Base-by-base conservation (phyloP, 768 basidiomycete species). In the Ramaria sp. region DNA sequence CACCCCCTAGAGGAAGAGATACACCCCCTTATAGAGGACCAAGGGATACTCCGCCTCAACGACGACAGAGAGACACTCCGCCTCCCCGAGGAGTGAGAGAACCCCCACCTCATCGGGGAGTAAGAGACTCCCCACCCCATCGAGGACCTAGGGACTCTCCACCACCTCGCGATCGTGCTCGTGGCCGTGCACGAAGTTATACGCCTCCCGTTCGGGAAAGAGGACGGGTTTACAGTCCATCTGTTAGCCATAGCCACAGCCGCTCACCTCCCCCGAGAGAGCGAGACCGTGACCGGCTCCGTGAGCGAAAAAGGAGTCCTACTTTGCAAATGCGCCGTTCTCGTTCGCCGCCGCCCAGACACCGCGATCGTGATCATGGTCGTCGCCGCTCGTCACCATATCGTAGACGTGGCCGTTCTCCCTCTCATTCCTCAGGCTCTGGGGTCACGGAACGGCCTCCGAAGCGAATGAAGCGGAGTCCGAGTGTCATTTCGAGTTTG, bases 211-310 rank as follows among this genome's bases (percentile, higher is more conserved):
- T 25, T 10, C 49, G 55, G n/a, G 54, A 60, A 50, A 55, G 63
- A 50, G 62, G 70, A 45, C 73, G 73, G 58, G 80, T 77, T 57
- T 78, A 79, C 44, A 82, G 79, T 62, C 84, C 81, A 0, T 79
- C 71, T 20, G 58, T 30, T 15, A 64, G 61, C 41, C 66, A 67
- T 47, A 66, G 62, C 28, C 58, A 45, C 10, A 61, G 60, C 49
- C 57, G 61, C 8, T 66, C 70, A 2, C 59, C 61, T 39, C 27
- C 48, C 4, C 15, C 48, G 55, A 28, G 39, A 30, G 41, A 57
- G 1, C 52, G 22, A 20, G 48, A 45, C 8, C 18, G 20, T n/a
- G 38, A 32, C 41, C 38, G 50, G 20, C 6, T 12, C 34, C 25
- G 50, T 4, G 50, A 34, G 15, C 5, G 50, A 25, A 22, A 4